Percentiles rank a stretch among this genome's conserved stretches.
Conservation (phyloP, 306 rosid genomes). For the Vachellia pachyceras region DNA sequence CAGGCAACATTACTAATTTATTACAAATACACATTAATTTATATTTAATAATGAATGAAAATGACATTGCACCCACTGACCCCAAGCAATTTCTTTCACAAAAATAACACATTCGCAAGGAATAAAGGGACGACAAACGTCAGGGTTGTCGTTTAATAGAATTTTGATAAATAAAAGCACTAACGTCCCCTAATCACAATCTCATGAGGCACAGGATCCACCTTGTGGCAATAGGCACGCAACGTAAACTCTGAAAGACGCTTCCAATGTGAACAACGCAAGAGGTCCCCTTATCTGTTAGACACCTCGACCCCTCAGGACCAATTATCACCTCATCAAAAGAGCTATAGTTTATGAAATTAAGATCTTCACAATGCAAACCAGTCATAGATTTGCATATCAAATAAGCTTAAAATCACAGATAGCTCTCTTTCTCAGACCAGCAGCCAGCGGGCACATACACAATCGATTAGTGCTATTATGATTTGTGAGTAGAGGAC, state of each 20-base stretch:
- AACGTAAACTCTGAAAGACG: neutral
- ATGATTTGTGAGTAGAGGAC: neutral
- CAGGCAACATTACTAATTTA: neutral
- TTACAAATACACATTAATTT: neutral
- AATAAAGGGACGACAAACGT: neutral
- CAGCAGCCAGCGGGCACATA: neutral
- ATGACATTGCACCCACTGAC: neutral
- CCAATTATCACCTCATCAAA: neutral
- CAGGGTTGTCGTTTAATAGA: neutral
- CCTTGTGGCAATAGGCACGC: neutral
- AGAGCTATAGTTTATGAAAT: neutral
- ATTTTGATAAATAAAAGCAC: neutral
- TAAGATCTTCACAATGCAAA: slow-evolving; percentile 4
- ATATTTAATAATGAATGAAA: neutral
- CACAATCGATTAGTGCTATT: neutral
- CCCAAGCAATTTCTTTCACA: neutral
- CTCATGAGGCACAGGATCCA: neutral
- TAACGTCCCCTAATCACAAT: neutral
- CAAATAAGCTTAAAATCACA: slow-evolving; percentile 3
- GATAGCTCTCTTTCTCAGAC: neutral
- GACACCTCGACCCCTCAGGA: neutral
- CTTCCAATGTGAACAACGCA: neutral
- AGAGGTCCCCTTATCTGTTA: neutral
- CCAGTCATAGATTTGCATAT: neutral
- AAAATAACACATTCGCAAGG: neutral